Evolutionary conservation across 768 basidiomycete species (phyloP).

Genomic region (Leucosporidium scottii): DNA sequence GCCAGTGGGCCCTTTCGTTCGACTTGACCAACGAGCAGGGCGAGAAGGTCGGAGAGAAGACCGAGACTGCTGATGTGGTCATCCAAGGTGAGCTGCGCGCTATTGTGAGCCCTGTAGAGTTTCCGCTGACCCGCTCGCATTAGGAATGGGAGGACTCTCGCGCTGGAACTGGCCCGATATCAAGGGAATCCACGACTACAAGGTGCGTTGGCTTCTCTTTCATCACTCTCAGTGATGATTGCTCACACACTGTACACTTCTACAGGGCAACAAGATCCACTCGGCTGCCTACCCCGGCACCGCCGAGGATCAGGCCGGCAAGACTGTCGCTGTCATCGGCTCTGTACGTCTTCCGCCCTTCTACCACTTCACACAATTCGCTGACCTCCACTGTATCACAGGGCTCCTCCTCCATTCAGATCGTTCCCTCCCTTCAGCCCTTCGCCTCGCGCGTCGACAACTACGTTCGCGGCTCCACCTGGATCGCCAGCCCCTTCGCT

Average conservation of each 20-base stretch:
- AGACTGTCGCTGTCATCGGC: conserved; percentile 39
- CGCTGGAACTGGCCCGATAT: conserved; percentile 66
- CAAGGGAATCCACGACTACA: conserved; percentile 52
- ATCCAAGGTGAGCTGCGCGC: conserved; percentile 43
- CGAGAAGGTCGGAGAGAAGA: conserved; percentile 40
- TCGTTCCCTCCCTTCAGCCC: conserved; percentile 24
- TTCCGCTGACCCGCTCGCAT: too few relatives aligned
- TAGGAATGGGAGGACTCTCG: conserved; percentile 48
- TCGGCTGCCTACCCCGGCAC: conserved; percentile 55
- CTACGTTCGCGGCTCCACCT: conserved; percentile 27
- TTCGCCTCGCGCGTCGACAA: conserved; percentile 22
- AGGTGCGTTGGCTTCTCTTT: conserved; percentile 27
- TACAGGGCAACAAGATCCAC: conserved; percentile 53
- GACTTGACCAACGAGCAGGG: conserved; percentile 41
- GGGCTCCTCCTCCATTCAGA: conserved; percentile 31
- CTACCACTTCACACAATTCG: not conserved
- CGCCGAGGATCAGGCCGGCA: conserved; percentile 34
- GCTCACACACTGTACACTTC: not conserved
- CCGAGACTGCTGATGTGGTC: conserved; percentile 55
- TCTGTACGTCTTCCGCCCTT: conserved; percentile 9
- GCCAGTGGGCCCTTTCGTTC: conserved; percentile 54
- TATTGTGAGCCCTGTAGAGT: too few relatives aligned
- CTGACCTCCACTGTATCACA: not conserved
- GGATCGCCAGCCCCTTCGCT: conserved; percentile 30
- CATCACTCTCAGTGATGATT: not conserved